Evolutionary conservation across 2,329 filamentous ascomycete genomes (phyloP).

Genomic region (Sarocladium oryzae): DNA sequence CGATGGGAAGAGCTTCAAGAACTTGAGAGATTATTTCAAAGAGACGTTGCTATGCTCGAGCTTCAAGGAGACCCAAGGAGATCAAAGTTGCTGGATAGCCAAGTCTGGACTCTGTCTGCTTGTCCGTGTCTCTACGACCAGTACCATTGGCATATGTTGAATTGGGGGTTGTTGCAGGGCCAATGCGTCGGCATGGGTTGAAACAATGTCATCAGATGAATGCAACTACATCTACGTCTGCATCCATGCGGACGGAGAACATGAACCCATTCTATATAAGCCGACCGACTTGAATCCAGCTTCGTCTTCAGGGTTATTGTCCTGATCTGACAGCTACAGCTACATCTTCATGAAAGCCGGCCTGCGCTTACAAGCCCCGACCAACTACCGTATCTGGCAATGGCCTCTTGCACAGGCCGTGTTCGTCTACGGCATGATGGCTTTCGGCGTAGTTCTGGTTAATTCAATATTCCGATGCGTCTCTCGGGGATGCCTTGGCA

Average conservation of each 20-base stretch:
- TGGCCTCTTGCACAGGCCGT: background rate
- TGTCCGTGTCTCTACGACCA: background rate
- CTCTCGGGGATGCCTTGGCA: background rate
- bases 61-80: background rate
- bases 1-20: slow-evolving; percentile 15
- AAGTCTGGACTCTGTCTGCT: background rate
- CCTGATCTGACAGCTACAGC: background rate
- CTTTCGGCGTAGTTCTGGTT: background rate
- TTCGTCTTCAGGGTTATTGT: background rate
- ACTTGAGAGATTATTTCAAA: background rate
- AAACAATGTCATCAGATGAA: background rate
- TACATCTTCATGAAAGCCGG: background rate
- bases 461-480: background rate
- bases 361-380: background rate
- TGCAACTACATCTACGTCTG: background rate
- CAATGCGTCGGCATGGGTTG: background rate
- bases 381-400: background rate
- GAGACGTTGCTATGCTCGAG: background rate
- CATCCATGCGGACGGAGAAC: background rate
- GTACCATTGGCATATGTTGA: background rate
- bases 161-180: background rate
- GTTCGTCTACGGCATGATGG: background rate
- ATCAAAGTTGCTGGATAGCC: background rate
- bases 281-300: background rate
- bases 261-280: background rate